phyloP scores from a whole-genome alignment of 257 asterid species.

The Solanum bulbocastanum region DNA sequence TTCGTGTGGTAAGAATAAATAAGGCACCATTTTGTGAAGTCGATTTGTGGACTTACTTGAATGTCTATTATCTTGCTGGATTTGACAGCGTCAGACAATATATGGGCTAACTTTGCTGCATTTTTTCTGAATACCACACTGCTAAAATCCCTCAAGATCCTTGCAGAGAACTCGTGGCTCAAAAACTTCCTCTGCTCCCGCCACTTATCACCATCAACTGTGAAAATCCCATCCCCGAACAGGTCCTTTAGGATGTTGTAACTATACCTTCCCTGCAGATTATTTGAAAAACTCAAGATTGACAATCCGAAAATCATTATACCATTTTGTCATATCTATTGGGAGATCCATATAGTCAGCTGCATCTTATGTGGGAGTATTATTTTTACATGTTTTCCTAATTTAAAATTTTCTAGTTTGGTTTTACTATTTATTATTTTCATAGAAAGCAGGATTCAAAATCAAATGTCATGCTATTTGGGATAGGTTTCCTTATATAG shows the following conservation, averaged over 20 bases:
- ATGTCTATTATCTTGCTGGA: constrained; percentile 13
- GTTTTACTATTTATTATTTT: too few relatives aligned
- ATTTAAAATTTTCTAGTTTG: too few relatives aligned
- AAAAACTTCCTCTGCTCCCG: constrained; percentile 30
- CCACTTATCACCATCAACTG: constrained; percentile 40
- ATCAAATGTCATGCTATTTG: background rate
- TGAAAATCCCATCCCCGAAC: constrained; percentile 37
- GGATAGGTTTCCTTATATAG: background rate
- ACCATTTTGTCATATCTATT: background rate
- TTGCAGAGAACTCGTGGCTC: constrained; percentile 36
- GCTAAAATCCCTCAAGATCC: constrained; percentile 30
- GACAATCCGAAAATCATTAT: background rate
- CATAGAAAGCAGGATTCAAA: too few relatives aligned
- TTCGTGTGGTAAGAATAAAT: background rate
- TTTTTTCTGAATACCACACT: constrained; percentile 22
- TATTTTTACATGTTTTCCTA: too few relatives aligned
- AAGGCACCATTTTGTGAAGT: background rate
- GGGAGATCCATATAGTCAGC: too few relatives aligned
- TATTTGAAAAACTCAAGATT: background rate
- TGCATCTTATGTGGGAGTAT: too few relatives aligned
- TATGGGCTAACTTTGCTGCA: constrained; percentile 22
- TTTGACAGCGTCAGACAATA: constrained; percentile 13
- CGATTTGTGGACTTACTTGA: background rate
- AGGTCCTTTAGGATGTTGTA: constrained; percentile 25
- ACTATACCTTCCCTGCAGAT: constrained; percentile 19